Base-by-base conservation (phyloP, 257 asterid species). In the Fraxinus quadrangulata region DNA sequence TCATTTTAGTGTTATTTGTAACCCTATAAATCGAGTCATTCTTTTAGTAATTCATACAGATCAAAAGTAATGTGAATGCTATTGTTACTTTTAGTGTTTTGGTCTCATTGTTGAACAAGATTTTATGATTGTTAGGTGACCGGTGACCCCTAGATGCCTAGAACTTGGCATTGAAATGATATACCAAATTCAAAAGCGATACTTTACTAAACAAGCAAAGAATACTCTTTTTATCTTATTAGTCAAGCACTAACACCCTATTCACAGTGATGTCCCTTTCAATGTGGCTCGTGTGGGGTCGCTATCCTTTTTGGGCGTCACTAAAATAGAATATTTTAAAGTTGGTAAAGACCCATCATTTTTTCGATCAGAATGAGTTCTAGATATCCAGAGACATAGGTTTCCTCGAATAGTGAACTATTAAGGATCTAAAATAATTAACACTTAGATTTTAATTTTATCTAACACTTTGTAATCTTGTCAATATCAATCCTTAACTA, bases 171-270 rank as follows among this genome's bases (percentile, higher is more conserved):
- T 47, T 47, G n/a, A 47, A 47, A 14, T 14, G 7, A 47, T 47
- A 16, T 47, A 47, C 7, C 56, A 47, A 6, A 47, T 16, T 49
- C 17, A 51, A 51, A 51, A 51, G 23, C 17, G 23, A 51, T 8
- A 51, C 2, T 51, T 51, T 5, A 51, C 61, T 51, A 17, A 51
- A 51, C 61, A 51, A 51, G 23, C 23, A 51, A 51, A 19, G 5
- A 51, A 16, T 14, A 19, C 61, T 19, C 61, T 68, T 68, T 68
- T 17, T 31, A 68, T 68, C 72, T 68, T 33, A 68, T 68, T 68
- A 68, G 72, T 70, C 23, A 70, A 37, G 54, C 37, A 45, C 74
- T 72, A 72, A 24, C 66, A 72, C 63, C 65, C 36, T 72, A 13
- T 42, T 31, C 24, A 72, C 42, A 45, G 36, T 45, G 45, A 72